Evolutionary conservation across 805 yeast genomes (phyloP).

Genomic region (Pichia sporocuriosa): DNA sequence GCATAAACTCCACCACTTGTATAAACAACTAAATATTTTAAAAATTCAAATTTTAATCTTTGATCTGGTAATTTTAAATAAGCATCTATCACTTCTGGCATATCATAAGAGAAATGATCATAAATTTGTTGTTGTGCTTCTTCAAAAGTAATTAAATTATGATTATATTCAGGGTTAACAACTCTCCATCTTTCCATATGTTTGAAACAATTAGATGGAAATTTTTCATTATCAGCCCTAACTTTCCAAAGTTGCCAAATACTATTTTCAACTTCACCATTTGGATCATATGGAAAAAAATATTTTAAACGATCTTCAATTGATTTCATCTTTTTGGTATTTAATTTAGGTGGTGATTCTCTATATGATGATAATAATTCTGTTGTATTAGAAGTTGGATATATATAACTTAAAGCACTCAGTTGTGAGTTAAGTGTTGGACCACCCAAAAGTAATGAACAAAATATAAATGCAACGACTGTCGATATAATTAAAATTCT

Average conservation of each 20-base stretch:
- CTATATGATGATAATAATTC: slow-evolving; percentile 1
- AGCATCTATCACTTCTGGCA: slow-evolving; percentile 49
- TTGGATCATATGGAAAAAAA: slow-evolving; percentile 21
- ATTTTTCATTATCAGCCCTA: slow-evolving; percentile 21
- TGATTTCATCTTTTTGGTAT: slow-evolving; percentile 19
- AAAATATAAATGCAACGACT: slow-evolving; percentile 1
- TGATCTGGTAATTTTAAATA: slow-evolving; percentile 45
- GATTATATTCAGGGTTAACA: slow-evolving; percentile 26
- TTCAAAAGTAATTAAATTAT: slow-evolving; percentile 25
- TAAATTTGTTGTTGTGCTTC: slow-evolving; percentile 26
- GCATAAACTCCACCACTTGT: slow-evolving; percentile 57
- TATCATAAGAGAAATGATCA: slow-evolving; percentile 23
- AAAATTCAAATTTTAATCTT: slow-evolving; percentile 45
- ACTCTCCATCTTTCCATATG: slow-evolving; percentile 31
- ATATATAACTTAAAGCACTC: not conserved
- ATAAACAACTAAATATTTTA: slow-evolving; percentile 45
- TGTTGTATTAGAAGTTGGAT: slow-evolving; percentile 10
- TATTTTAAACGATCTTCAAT: slow-evolving; percentile 23
- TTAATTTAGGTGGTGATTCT: slow-evolving; percentile 18
- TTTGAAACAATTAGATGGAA: slow-evolving; percentile 26
- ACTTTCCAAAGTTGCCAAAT: slow-evolving; percentile 28
- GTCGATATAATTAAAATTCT: slow-evolving; percentile 1
- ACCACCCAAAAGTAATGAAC: not conserved
- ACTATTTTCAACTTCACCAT: slow-evolving; percentile 23
- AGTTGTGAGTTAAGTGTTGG: slow-evolving; percentile 1